Evolutionary conservation across 805 yeast genomes (phyloP).

Genomic region (Schwanniomyces occidentalis): DNA sequence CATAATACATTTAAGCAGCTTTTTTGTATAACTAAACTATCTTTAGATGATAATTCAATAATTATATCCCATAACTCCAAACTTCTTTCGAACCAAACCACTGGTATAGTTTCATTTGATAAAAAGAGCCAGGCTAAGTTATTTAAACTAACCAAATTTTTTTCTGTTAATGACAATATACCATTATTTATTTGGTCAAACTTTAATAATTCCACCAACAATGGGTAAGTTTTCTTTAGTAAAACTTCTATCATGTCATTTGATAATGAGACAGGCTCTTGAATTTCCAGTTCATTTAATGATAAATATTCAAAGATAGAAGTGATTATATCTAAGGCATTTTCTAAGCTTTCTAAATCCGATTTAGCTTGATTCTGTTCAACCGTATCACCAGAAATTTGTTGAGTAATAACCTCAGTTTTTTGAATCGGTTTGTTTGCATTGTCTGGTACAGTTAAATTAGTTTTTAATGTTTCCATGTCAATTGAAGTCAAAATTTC

Average conservation of each 20-base stretch:
- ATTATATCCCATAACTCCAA: conserved; percentile 31
- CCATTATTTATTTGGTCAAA: conserved; percentile 31
- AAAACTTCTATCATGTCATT: conserved; percentile 19
- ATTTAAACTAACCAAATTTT: conserved; percentile 66
- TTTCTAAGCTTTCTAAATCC: conserved; percentile 64
- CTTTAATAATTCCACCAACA: conserved; percentile 40
- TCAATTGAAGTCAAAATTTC: conserved; percentile 27
- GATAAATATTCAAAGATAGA: conserved; percentile 64
- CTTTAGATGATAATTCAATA: conserved; percentile 12
- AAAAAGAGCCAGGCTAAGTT: conserved; percentile 64
- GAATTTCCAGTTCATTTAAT: conserved; percentile 23
- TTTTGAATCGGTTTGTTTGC: conserved; percentile 36
- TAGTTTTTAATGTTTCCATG: conserved; percentile 27
- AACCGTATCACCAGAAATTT: conserved; percentile 29
- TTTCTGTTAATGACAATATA: conserved; percentile 44
- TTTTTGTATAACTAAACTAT: conserved; percentile 26
- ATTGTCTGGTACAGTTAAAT: conserved; percentile 27
- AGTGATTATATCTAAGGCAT: conserved; percentile 73
- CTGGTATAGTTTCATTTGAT: conserved; percentile 30
- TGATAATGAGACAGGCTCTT: conserved; percentile 21
- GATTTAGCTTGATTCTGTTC: conserved; percentile 47
- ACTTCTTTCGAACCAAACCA: conserved; percentile 38
- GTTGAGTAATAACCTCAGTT: conserved; percentile 23
- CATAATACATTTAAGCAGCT: conserved; percentile 37
- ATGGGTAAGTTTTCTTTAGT: conserved; percentile 19